Evolutionary conservation across 2,329 filamentous ascomycete species (phyloP), one percentile per base, ranked within the genome.

Genomic region (Phyllachora maydis): DNA sequence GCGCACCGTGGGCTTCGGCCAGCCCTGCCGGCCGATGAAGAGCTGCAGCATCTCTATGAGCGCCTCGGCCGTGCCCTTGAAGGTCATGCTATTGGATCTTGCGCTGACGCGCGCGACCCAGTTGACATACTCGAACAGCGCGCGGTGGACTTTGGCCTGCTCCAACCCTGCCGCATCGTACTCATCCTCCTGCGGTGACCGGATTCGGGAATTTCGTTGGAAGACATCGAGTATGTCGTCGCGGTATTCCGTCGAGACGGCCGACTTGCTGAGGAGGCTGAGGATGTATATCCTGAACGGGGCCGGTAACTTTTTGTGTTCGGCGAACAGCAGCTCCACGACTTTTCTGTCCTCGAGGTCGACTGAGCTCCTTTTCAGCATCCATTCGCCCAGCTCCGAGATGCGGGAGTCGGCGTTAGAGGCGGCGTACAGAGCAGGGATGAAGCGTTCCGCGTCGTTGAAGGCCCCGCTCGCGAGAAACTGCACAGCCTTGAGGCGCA

Each of bases 401-500:
- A 93, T 70, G 6, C 74, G 65, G 17, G 72, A 79, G 33, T 93
- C 88, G 2, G 70, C 54, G 45, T 83, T 83, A 1, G 81, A 72
- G 14, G 81, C 73, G 4, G 83, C 82, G 41, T 77, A 82, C 1
- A 95, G 49, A 1, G 81, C 75, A 1, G 85, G 75, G 8, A 93
- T 45, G 35, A 93, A 81, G 16, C 82, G 70, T 39, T 95, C 78
- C 1, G 67, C 50, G 30, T 93, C 81, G 0, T 55, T 70, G 45
- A 98, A 95, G 5, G 83, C 70, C 4, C 79, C 82, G 38, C 79
- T 92, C 3, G 76, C 69, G 11, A 98, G 52, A 26, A 95, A 69
- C 12, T 59, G 65, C 4, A 74, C 59, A 4, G 67, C 65, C 22
- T 69, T 64, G 4, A 68, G 59, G 39, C 83, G 82, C 4, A 71